Percentiles rank a stretch among this genome's conserved stretches.
phyloP scores from a whole-genome alignment of 2,329 filamentous ascomycete genomes.

The Cordyceps tenuipes region DNA sequence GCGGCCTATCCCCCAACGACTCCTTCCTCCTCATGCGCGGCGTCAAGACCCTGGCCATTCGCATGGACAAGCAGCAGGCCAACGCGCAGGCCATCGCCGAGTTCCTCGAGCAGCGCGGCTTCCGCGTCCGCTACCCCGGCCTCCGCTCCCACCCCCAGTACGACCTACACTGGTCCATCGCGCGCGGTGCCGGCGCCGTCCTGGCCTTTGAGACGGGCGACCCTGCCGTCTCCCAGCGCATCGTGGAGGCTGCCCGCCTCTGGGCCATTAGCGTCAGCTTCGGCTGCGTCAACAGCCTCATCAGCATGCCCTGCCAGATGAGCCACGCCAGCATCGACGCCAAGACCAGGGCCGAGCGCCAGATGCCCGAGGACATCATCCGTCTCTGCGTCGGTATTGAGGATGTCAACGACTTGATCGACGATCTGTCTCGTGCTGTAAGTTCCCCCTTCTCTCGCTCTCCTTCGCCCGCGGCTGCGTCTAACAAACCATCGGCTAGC shows the following conservation, averaged over 20 bases:
- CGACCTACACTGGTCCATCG: constrained; percentile 91
- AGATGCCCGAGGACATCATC: constrained; percentile 96
- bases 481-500: constrained; percentile 37
- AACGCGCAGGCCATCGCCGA: constrained; percentile 87
- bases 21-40: constrained; percentile 92
- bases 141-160: constrained; percentile 94
- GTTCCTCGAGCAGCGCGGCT: constrained; percentile 84
- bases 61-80: constrained; percentile 96
- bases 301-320: constrained; percentile 99
- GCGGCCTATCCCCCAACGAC: constrained; percentile 89
- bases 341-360: constrained; percentile 78
- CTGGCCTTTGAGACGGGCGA: constrained; percentile 95
- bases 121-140: constrained; percentile 91
- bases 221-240: constrained; percentile 72
- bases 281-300: constrained; percentile 95
- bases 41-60: constrained; percentile 91
- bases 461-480: not conserved
- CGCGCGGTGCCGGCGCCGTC: constrained; percentile 86
- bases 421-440: constrained; percentile 86
- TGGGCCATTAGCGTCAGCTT: constrained; percentile 98
- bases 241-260: constrained; percentile 84
- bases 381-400: constrained; percentile 94
- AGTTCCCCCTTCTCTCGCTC: constrained; percentile 32
- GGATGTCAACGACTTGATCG: constrained; percentile 82
- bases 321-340: constrained; percentile 97